Conservation (phyloP, 352 stramenopile species). For the Pythium phragmitis region DNA sequence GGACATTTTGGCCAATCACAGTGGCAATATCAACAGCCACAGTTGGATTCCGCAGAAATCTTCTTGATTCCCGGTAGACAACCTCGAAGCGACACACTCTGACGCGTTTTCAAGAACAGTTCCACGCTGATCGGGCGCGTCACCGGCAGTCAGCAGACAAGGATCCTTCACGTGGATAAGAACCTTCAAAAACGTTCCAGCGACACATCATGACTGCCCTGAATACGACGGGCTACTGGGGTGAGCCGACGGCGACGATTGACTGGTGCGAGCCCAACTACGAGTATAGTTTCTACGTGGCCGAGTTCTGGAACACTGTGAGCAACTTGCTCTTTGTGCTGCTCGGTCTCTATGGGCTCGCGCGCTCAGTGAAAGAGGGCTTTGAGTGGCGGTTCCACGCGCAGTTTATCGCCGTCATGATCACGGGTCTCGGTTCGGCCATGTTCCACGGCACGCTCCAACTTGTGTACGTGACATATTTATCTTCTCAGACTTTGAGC, state of each 20-base stretch:
- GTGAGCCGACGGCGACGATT: slow-evolving; percentile 67
- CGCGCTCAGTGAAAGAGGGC: slow-evolving; percentile 53
- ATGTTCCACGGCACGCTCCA: slow-evolving; percentile 88
- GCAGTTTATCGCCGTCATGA: slow-evolving; percentile 72
- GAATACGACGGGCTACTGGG: slow-evolving; percentile 36
- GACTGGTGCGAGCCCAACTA: slow-evolving; percentile 90
- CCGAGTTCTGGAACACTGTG: slow-evolving; percentile 89
- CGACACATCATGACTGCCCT: too few relatives aligned
- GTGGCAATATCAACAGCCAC: too few relatives aligned
- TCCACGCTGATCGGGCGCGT: too few relatives aligned
- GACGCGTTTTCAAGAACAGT: too few relatives aligned
- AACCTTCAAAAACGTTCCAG: too few relatives aligned
- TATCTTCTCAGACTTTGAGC: too few relatives aligned
- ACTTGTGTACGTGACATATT: slow-evolving; percentile 31
- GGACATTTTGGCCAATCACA: too few relatives aligned
- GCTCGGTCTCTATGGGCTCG: slow-evolving; percentile 70
- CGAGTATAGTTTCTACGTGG: slow-evolving; percentile 69
- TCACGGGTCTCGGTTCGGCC: slow-evolving; percentile 78
- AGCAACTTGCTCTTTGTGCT: slow-evolving; percentile 82
- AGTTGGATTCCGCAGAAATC: too few relatives aligned
- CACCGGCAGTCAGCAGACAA: too few relatives aligned
- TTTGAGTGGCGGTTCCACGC: slow-evolving; percentile 79
- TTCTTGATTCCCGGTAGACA: too few relatives aligned
- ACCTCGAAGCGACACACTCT: too few relatives aligned
- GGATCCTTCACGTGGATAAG: too few relatives aligned